Percentiles rank a stretch among this genome's conserved stretches.
These are phyloP conservation scores for Aspergillus melleus DNA, from an alignment of 2,329 filamentous ascomycete genomes.

Conservation along the genomic window DNA sequence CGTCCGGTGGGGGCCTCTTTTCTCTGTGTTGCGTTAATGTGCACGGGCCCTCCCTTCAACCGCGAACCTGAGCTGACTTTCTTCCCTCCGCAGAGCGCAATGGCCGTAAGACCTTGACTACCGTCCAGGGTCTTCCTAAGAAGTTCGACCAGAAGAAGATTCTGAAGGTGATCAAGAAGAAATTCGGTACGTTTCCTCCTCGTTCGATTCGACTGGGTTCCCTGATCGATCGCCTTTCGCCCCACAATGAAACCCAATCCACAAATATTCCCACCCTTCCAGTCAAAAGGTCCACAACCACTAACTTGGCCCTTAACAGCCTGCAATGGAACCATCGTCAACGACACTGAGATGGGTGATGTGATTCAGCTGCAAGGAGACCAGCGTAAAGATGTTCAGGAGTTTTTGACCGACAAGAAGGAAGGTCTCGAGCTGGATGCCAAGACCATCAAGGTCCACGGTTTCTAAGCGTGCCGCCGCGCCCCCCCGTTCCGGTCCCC, in stretches of 20 bases:
- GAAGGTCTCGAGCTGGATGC: slow-evolving; percentile 89
- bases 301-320: slow-evolving; percentile 52
- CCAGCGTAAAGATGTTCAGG: slow-evolving; percentile 97
- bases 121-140: slow-evolving; percentile 96
- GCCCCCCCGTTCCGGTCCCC: slow-evolving; percentile 41
- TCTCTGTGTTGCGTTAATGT: background rate
- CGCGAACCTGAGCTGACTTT: slow-evolving; percentile 21
- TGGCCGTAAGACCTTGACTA: slow-evolving; percentile 99
- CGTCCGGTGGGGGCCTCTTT: background rate
- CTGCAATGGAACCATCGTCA: slow-evolving; percentile 99
- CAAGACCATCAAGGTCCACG: slow-evolving; percentile 86
- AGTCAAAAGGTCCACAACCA: background rate
- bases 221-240: background rate
- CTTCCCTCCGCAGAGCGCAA: slow-evolving; percentile 75
- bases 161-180: slow-evolving; percentile 99
- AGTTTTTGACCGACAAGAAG: slow-evolving; percentile 95
- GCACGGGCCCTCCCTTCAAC: slow-evolving; percentile 4
- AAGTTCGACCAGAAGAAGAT: slow-evolving; percentile 99
- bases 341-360: slow-evolving; percentile 94
- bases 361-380: slow-evolving; percentile 99
- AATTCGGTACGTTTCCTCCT: slow-evolving; percentile 68
- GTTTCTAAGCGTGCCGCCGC: slow-evolving; percentile 49
- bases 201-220: background rate
- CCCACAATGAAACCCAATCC: background rate
- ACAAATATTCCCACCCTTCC: background rate